phyloP scores from a whole-genome alignment of 2,329 filamentous ascomycete species.

The Rhinocladiella similis region DNA sequence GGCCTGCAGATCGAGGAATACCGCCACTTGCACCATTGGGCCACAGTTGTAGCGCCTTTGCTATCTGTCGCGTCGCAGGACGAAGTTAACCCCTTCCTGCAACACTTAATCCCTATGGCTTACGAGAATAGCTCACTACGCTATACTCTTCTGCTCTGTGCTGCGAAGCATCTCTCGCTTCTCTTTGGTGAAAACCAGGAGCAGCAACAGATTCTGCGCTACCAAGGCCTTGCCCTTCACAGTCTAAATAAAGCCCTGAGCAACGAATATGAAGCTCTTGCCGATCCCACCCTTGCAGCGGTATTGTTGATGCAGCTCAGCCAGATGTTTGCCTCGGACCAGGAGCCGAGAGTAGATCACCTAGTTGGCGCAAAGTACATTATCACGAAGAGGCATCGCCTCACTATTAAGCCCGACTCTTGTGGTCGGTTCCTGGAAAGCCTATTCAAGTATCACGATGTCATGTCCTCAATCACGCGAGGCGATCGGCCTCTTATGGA shows the following conservation, averaged over 20 bases:
- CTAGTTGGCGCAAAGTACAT: background rate
- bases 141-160: background rate
- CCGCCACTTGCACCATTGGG: background rate
- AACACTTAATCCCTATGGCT: background rate
- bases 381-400: background rate
- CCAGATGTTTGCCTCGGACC: background rate
- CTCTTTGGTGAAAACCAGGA: background rate
- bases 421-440: background rate
- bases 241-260: background rate
- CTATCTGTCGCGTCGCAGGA: background rate
- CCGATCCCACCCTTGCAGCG: background rate
- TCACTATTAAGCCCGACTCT: background rate
- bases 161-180: background rate
- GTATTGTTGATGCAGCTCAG: background rate
- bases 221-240: background rate
- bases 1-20: background rate
- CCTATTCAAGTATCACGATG: background rate
- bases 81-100: background rate
- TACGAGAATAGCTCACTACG: background rate
- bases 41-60: background rate
- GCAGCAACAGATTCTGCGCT: background rate
- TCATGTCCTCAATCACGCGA: conserved; percentile 1
- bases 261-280: background rate
- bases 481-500: background rate
- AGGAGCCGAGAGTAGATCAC: background rate